Conservation (phyloP, 202 grass and related monocot species). For the Schoenoplectus tabernaemontani region DNA sequence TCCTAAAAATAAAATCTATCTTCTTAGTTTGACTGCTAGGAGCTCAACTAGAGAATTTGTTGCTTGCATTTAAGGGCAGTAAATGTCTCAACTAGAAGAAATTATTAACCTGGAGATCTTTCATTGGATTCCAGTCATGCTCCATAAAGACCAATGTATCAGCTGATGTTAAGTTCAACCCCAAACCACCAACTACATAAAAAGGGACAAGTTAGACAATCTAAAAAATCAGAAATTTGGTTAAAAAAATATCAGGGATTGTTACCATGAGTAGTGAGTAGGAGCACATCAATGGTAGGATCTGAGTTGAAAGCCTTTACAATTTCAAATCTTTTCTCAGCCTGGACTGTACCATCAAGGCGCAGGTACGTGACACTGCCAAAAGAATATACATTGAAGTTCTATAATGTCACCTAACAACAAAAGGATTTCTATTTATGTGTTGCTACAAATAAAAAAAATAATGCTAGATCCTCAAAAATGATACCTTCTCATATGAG, state of each 20-base stretch:
- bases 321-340: slow-evolving; percentile 97
- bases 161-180: slow-evolving; percentile 96
- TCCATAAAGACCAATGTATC: slow-evolving; percentile 99
- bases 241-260: background rate
- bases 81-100: background rate
- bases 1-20: background rate
- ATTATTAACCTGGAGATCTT: slow-evolving; percentile 80
- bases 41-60: background rate
- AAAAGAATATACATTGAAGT: slow-evolving; percentile 12
- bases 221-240: slow-evolving; percentile 13
- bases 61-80: background rate
- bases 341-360: slow-evolving; percentile 84
- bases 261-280: slow-evolving; percentile 87
- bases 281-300: slow-evolving; percentile 91
- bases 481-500: slow-evolving; percentile 86
- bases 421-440: background rate
- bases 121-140: slow-evolving; percentile 99
- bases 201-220: slow-evolving; percentile 24
- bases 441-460: background rate
- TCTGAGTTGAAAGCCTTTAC: slow-evolving; percentile 99
- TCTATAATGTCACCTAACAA: slow-evolving; percentile 7
- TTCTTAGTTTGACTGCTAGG: background rate
- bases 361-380: slow-evolving; percentile 84
- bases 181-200: slow-evolving; percentile 84
- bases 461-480: slow-evolving; percentile 2